Percentiles rank a stretch among this genome's conserved stretches.
phyloP scores from a whole-genome alignment of 2,329 filamentous ascomycete species.

The Hypoxylon sp. region DNA sequence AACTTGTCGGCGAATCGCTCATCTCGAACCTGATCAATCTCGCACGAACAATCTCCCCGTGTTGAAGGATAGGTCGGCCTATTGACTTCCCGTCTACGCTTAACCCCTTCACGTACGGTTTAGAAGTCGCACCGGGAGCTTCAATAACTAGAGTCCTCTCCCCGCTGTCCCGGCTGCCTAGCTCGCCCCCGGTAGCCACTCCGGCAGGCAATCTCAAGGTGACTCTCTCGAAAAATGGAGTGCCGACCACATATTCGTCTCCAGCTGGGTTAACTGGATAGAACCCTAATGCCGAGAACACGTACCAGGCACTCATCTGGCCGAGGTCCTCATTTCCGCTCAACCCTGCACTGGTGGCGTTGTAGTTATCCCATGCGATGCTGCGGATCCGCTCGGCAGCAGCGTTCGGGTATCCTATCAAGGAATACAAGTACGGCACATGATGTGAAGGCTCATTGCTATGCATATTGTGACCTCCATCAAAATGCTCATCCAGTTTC shows the following conservation, averaged over 20 bases:
- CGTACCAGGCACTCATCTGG: slow-evolving; percentile 64
- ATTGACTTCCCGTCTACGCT: slow-evolving; percentile 56
- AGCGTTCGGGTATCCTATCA: slow-evolving; percentile 55
- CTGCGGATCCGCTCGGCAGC: slow-evolving; percentile 56
- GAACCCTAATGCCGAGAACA: slow-evolving; percentile 61
- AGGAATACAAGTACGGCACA: slow-evolving; percentile 60
- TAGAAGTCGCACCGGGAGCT: slow-evolving; percentile 56
- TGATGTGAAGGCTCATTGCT: slow-evolving; percentile 63
- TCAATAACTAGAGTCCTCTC: slow-evolving; percentile 55
- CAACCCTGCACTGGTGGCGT: slow-evolving; percentile 59
- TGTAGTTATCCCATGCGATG: slow-evolving; percentile 58
- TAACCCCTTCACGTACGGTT: slow-evolving; percentile 57
- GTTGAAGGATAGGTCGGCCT: slow-evolving; percentile 54
- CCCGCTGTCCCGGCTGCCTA: not conserved
- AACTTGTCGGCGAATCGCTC: slow-evolving; percentile 54
- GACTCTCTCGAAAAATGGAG: slow-evolving; percentile 61
- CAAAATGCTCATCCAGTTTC: slow-evolving; percentile 60
- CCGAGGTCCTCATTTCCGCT: slow-evolving; percentile 63
- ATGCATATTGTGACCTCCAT: slow-evolving; percentile 60
- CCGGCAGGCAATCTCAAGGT: slow-evolving; percentile 55
- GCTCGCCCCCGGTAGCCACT: slow-evolving; percentile 44
- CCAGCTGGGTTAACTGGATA: slow-evolving; percentile 61
- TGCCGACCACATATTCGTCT: slow-evolving; percentile 60
- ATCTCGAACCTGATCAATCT: slow-evolving; percentile 59
- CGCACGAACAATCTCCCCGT: slow-evolving; percentile 57